Evolutionary conservation across 345 rosid species (phyloP).

Genomic region (Geranium rotundifolium): DNA sequence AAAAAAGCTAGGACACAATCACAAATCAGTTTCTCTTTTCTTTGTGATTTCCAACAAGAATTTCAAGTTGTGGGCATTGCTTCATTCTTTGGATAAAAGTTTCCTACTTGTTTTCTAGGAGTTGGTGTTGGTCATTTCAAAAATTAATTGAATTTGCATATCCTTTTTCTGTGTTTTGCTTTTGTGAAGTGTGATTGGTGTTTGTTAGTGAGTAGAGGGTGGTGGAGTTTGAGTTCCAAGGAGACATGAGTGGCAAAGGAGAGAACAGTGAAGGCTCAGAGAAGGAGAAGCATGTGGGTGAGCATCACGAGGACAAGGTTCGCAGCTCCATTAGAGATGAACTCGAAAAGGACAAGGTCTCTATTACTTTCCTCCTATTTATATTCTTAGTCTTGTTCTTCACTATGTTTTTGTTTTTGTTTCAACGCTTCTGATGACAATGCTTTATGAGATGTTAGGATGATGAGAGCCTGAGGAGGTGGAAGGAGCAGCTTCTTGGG

Average conservation of each 20-base stretch:
- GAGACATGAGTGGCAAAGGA: background rate
- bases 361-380: background rate
- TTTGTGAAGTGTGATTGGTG: no score
- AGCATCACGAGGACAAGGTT: slow-evolving; percentile 11
- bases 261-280: background rate
- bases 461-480: slow-evolving; percentile 68
- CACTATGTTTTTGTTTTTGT: background rate
- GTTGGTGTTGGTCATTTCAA: background rate
- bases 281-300: slow-evolving; percentile 5
- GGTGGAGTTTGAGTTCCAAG: background rate
- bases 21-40: no score
- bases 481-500: slow-evolving; percentile 80
- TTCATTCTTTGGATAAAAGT: background rate
- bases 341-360: slow-evolving; percentile 20
- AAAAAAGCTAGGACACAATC: background rate
- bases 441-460: slow-evolving; percentile 25
- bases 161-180: no score
- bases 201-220: background rate
- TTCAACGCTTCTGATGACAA: background rate
- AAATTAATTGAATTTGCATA: background rate
- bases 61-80: no score
- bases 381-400: slow-evolving; percentile 1
- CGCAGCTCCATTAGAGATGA: slow-evolving; percentile 5
- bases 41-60: no score
- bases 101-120: background rate